phyloP scores from a whole-genome alignment of 139 green algal genomes.

The Dunaliella primolecta region DNA sequence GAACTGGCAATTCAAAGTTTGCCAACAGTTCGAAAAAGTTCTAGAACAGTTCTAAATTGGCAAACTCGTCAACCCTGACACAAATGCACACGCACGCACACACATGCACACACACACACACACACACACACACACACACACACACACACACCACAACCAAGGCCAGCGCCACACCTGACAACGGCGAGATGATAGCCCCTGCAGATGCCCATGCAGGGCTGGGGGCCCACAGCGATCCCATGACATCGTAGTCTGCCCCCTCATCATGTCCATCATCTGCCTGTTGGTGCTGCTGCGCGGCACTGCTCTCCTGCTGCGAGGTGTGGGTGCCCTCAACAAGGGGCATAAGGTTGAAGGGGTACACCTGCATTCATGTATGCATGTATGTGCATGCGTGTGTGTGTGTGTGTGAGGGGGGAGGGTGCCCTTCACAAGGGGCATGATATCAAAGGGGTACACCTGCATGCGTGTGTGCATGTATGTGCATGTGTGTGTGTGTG shows the following conservation, averaged over 20 bases:
- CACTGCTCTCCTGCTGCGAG: slow-evolving; percentile 15
- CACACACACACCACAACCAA: neutral
- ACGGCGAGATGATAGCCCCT: slow-evolving; percentile 47
- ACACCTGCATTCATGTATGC: slow-evolving; percentile 11
- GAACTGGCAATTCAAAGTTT: neutral
- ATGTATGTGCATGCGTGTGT: neutral
- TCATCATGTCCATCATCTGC: slow-evolving; percentile 14
- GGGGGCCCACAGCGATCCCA: neutral
- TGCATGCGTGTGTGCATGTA: neutral
- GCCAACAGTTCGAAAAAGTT: too few relatives aligned
- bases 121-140: neutral
- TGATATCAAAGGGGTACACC: neutral
- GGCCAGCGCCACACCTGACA: neutral
- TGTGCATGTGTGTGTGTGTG: neutral
- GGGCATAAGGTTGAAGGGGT: slow-evolving; percentile 9
- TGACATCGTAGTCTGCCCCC: neutral
- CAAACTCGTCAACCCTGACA: neutral
- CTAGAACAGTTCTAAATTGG: too few relatives aligned
- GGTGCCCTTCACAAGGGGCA: too few relatives aligned
- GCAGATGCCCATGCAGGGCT: neutral
- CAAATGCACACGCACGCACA: neutral
- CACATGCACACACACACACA: neutral
- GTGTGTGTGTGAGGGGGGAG: too few relatives aligned
- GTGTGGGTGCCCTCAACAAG: slow-evolving; percentile 19
- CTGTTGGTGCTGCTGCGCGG: slow-evolving; percentile 16